Conservation (phyloP, 768 basidiomycete species). For the Tephrocybe sp. region DNA sequence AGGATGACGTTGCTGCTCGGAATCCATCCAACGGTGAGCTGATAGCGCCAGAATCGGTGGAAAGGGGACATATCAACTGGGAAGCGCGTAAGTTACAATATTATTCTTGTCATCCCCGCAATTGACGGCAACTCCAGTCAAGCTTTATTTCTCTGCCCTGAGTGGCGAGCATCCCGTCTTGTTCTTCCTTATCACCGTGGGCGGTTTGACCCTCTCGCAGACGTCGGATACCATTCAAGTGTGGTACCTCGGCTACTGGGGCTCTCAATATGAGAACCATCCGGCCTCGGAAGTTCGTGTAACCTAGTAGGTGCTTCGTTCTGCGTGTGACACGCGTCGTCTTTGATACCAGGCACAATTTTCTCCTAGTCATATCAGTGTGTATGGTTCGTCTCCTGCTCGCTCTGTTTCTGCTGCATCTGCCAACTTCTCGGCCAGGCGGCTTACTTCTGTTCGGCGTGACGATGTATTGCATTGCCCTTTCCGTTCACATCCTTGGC, state of each 20-base stretch:
- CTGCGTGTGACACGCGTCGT: background rate
- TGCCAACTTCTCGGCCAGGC: constrained; percentile 10
- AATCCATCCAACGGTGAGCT: constrained; percentile 49
- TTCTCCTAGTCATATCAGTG: constrained; percentile 44
- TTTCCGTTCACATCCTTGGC: constrained; percentile 42
- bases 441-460: constrained; percentile 30
- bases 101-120: constrained; percentile 6
- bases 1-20: constrained; percentile 1
- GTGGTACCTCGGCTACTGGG: constrained; percentile 46
- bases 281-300: constrained; percentile 31
- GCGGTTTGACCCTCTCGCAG: constrained; percentile 20
- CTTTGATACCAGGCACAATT: background rate
- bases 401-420: background rate
- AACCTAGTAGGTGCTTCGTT: constrained; percentile 28
- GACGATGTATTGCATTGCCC: constrained; percentile 29
- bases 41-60: constrained; percentile 60
- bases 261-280: constrained; percentile 36
- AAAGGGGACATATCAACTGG: constrained; percentile 57
- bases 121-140: constrained; percentile 19
- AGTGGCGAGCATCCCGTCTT: constrained; percentile 30
- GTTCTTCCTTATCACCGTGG: constrained; percentile 29
- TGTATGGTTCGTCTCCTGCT: constrained; percentile 29
- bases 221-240: constrained; percentile 27
- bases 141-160: constrained; percentile 35
- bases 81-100: constrained; percentile 30